Base-by-base conservation (phyloP, 106 monocot genomes). In the Dendrobium nobile region DNA sequence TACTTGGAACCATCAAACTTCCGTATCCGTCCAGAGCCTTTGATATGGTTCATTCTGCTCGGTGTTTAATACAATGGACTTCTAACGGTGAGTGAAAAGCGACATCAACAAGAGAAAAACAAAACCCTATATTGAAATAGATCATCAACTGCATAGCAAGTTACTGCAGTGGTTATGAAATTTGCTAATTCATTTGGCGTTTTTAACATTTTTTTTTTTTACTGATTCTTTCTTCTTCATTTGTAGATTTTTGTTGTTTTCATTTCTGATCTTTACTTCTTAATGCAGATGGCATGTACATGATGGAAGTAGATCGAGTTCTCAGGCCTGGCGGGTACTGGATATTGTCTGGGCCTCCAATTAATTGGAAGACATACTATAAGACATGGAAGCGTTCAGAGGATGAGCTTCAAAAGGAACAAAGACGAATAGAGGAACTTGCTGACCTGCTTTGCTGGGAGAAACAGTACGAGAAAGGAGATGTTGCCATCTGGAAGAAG, bases 301-400 rank as follows among this genome's bases (percentile, higher is more conserved):
- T 88, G 88, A 85, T 88, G 82, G 88, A 88, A 77, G 85, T 85
- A 42, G 88, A 88, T 82, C 54, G 88, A 47, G 85, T 88, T 78
- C 80, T 88, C 54, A 85, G 85, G 47, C 88, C 88, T 80, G 88
- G 88, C 19, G 88, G 88, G 7, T 88, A 88, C 77, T 88, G 88
- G 88, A 61, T 88, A 61, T 47, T 88, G 41, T 88, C 88, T 68
- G 85, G 88, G 27, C 85, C 85, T 79, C 85, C 88, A n/a, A 84
- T 85, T 47, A 85, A 88, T 79, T 88, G 88, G 88, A 80, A 54
- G 80, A 80, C 73, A 9, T 72, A 82, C 47, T 80, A 82, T 68
- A 75, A 82, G 76, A 45, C 80, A 54, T 85, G 82, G 85, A 80
- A 85, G 51, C 79, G 77, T 41, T 78, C 85, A 8, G 80, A 80